Evolutionary conservation across 2,329 filamentous ascomycete genomes (phyloP).

Genomic region (Fusarium pseudoanthophilum): DNA sequence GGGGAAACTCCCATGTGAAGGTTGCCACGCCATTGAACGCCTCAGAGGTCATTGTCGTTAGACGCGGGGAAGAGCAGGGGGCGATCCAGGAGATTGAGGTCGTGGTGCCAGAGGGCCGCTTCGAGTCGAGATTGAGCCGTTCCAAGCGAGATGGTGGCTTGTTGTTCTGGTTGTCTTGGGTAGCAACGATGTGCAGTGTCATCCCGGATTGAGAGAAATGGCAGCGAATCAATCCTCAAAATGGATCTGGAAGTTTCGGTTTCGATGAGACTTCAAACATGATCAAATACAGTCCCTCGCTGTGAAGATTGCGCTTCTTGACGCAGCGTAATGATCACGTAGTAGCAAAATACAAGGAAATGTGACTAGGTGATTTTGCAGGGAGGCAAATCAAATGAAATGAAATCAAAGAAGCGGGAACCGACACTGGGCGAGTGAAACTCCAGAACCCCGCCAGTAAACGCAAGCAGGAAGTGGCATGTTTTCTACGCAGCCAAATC

Average conservation of each 20-base stretch:
- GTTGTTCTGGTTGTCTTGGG: background rate
- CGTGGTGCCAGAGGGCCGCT: background rate
- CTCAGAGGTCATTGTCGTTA: conserved; percentile 29
- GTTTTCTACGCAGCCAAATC: conserved; percentile 12
- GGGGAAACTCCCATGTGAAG: background rate
- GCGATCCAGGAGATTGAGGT: background rate
- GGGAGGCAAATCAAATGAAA: conserved; percentile 10
- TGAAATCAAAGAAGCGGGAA: background rate
- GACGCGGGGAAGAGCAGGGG: background rate
- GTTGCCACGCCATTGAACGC: conserved; percentile 28
- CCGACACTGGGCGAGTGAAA: background rate
- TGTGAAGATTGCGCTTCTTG: background rate
- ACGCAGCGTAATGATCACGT: background rate
- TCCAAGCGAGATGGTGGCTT: conserved; percentile 9
- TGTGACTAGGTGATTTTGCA: background rate
- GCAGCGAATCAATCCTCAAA: background rate
- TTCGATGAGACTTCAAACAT: background rate
- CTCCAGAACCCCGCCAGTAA: conserved; percentile 8
- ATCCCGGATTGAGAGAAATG: background rate
- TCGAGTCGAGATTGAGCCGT: conserved; percentile 12
- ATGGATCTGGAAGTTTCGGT: background rate
- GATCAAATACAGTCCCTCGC: background rate
- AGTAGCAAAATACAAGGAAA: background rate
- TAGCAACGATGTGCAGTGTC: too few relatives aligned
- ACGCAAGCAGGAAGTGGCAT: conserved; percentile 15